A percentile compares a stretch with the other conserved stretches of the same genome.
phyloP scores from a whole-genome alignment of 2,329 filamentous ascomycete species.

The Ustulina deusta region DNA sequence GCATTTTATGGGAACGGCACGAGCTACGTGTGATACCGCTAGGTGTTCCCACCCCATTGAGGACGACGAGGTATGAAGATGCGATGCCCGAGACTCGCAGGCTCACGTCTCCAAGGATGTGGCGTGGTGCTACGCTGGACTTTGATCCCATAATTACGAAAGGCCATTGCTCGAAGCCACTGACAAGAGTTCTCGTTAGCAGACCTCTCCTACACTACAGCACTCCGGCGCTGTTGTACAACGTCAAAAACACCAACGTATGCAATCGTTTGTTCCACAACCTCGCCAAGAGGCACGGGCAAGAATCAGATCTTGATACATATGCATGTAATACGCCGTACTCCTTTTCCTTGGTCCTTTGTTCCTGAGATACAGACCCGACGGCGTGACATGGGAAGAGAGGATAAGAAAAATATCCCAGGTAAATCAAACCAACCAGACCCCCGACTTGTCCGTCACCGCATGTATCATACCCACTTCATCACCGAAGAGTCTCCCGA shows the following conservation, averaged over 20 bases:
- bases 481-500: conserved; percentile 33
- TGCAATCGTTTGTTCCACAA: conserved; percentile 20
- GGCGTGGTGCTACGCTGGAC: conserved; percentile 22
- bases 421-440: conserved; percentile 31
- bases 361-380: conserved; percentile 15
- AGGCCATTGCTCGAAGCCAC: conserved; percentile 27
- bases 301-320: conserved; percentile 28
- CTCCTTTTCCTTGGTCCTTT: neutral
- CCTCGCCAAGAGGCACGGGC: conserved; percentile 29
- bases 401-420: neutral
- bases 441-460: conserved; percentile 22
- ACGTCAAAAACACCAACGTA: conserved; percentile 16
- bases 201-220: neutral
- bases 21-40: conserved; percentile 10
- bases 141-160: conserved; percentile 20
- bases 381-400: conserved; percentile 8
- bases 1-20: conserved; percentile 12
- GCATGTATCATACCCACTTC: conserved; percentile 25
- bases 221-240: conserved; percentile 26
- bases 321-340: conserved; percentile 26
- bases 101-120: conserved; percentile 5
- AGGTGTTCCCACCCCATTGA: conserved; percentile 3
- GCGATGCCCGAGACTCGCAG: conserved; percentile 28
- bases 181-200: neutral
- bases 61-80: conserved; percentile 9